Evolutionary conservation across 1,284 basidiomycete genomes (phyloP), one percentile per base, ranked within the genome.

Genomic region (Ustilago sp.): DNA sequence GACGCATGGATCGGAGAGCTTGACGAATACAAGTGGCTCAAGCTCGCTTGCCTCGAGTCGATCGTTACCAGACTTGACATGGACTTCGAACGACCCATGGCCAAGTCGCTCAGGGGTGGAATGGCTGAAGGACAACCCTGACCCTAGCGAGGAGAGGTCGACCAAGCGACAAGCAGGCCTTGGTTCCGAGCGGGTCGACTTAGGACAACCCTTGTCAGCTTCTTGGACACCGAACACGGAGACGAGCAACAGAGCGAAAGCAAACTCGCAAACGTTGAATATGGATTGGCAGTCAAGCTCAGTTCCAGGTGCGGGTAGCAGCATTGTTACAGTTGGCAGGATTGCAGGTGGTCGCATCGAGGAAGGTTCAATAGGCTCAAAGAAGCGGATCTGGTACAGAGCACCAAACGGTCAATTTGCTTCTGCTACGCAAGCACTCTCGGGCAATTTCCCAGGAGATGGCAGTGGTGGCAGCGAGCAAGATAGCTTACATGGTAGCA

Each of bases 381-480:
- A 64, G 58, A 65, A 55, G n/a, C 65, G 68, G 7, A 51, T 68
- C 31, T 76, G 74, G 74, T 68, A 59, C 34, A 64, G 74, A 13
- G 74, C 74, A 28, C 62, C 74, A 8, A 76, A 76, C 31, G 74
- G 74, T 28, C 74, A 76, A 50, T 76, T 76, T 41, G 74, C 68
- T 2, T 76, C 74, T 4, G 74, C 68, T 2, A 67, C 61, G 9
- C 65, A 68, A 41, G 53, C 57, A 3, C 50, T 59, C 2, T 54
- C 41, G 2, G 58, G 51, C 15, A 54, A 56, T 1, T 52, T 39
- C 4, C 15, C 35, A 11, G 50, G 53, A 13, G 41, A 56, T 19
- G 58, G 43, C 2, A 51, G 39, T 11, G 52, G 32, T 9, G 56
- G 41, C 34, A 61, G 58, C 8, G 45, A 50, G 13, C 43, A 45